Percentiles rank a stretch among this genome's conserved stretches.
Evolutionary conservation across 768 basidiomycete species (phyloP).

Genomic region (Lactarius hengduanensis): DNA sequence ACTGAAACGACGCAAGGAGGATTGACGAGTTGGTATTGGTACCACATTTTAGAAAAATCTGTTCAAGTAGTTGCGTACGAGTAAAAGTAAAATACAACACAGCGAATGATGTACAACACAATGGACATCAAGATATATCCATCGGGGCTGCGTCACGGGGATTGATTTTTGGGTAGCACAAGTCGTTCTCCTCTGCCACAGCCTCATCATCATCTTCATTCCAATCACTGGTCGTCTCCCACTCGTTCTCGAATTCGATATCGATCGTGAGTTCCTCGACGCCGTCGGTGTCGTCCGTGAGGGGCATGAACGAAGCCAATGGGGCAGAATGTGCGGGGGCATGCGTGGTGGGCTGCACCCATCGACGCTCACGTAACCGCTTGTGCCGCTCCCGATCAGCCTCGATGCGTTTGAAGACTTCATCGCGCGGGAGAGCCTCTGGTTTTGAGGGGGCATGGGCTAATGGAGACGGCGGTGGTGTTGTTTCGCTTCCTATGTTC

Average conservation of each 20-base stretch:
- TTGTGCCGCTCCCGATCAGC: conserved; percentile 93
- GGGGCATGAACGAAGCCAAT: conserved; percentile 61
- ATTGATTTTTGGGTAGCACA: conserved; percentile 60
- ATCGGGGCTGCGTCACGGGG: conserved; percentile 39
- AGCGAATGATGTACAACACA: conserved; percentile 16
- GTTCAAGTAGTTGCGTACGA: conserved; percentile 6
- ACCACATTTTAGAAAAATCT: not conserved
- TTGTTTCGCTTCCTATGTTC: conserved; percentile 32
- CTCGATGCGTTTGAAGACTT: conserved; percentile 83
- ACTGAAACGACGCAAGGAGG: conserved; percentile 46
- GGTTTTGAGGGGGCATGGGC: conserved; percentile 29
- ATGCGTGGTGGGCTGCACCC: conserved; percentile 79
- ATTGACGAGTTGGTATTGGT: conserved; percentile 24
- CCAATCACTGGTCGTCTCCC: conserved; percentile 90
- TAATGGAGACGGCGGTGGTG: conserved; percentile 28
- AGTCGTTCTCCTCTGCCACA: conserved; percentile 61
- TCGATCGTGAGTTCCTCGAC: conserved; percentile 65
- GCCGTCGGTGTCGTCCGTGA: conserved; percentile 51
- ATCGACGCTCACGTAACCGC: conserved; percentile 83
- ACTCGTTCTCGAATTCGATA: conserved; percentile 86
- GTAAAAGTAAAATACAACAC: conserved; percentile 25
- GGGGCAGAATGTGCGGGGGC: conserved; percentile 42
- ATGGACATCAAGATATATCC: conserved; percentile 39
- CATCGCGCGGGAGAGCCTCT: conserved; percentile 43
- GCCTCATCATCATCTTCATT: conserved; percentile 87